A percentile compares a stretch with the other conserved stretches of the same genome.
These are phyloP conservation scores for Neoscytalidium dimidiatum DNA, from an alignment of 2,329 filamentous ascomycete species.

Conservation along the genomic window DNA sequence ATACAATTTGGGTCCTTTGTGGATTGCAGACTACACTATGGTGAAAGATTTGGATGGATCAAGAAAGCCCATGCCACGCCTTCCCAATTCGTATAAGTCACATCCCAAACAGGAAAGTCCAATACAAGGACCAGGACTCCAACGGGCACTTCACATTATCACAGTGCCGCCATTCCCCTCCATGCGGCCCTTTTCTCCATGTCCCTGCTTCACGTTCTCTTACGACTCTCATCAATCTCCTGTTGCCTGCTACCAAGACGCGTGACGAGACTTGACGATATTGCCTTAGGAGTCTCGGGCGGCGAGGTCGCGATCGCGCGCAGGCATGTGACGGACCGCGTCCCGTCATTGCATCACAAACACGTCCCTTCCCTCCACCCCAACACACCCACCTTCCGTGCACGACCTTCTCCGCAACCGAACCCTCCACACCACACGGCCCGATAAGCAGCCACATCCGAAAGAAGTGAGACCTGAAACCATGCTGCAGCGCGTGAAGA, in stretches of 20 bases:
- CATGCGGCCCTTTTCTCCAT: background rate
- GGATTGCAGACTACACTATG: no score
- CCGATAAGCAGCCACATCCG: background rate
- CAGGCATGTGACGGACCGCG: background rate
- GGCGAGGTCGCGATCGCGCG: background rate
- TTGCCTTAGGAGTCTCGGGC: background rate
- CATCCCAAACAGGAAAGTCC: background rate
- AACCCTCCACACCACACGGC: background rate
- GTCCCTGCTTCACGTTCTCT: background rate
- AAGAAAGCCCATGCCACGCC: background rate
- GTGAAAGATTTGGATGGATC: no score
- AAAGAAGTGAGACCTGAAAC: no score
- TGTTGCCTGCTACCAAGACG: background rate
- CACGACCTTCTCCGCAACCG: background rate
- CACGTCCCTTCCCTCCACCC: background rate
- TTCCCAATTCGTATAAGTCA: background rate
- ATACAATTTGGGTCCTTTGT: no score
- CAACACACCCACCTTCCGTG: background rate
- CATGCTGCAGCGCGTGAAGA: slow-evolving; percentile 12
- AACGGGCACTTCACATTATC: background rate
- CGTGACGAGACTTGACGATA: background rate
- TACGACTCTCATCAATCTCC: background rate
- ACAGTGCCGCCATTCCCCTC: background rate
- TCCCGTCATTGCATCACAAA: background rate
- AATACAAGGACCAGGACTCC: background rate